Conservation (phyloP, 2,329 filamentous ascomycete species). For the Colletotrichum trifolii region DNA sequence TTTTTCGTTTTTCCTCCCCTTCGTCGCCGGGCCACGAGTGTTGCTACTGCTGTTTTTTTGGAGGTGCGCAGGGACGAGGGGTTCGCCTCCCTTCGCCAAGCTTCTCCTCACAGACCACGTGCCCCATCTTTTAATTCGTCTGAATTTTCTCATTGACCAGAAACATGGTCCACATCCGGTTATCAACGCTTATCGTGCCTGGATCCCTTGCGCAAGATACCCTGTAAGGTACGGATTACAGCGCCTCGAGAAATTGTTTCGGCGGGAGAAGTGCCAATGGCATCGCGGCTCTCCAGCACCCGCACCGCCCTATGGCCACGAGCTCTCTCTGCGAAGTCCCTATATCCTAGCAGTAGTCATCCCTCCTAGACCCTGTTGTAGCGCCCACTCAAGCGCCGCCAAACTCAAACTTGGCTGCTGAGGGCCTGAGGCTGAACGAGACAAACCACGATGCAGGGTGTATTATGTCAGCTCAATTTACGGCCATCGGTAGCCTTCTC, state of each 20-base stretch:
- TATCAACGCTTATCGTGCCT: too few species aligned
- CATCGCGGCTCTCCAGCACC: background rate
- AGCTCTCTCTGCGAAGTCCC: background rate
- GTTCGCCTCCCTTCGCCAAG: conserved; percentile 28
- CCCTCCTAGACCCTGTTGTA: background rate
- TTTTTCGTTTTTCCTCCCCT: background rate
- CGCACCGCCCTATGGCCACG: too few species aligned
- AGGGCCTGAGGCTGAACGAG: too few species aligned
- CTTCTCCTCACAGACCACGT: conserved; percentile 15
- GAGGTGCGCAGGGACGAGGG: conserved; percentile 14
- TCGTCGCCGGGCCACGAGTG: background rate
- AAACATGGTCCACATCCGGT: too few species aligned
- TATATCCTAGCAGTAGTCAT: background rate
- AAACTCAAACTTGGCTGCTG: too few species aligned
- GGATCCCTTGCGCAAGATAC: too few species aligned
- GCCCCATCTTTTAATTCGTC: conserved; percentile 23
- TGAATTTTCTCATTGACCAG: conserved; percentile 3
- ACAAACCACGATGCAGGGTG: too few species aligned
- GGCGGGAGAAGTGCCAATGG: background rate
- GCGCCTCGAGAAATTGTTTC: too few species aligned
- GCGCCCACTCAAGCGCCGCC: too few species aligned
- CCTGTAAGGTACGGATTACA: too few species aligned
- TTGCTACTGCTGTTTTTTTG: conserved; percentile 9
- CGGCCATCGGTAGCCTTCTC: too few species aligned
- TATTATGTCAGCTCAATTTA: conserved; percentile 19